A percentile compares a stretch with the other conserved stretches of the same genome.
phyloP scores from a whole-genome alignment of 345 rosid genomes.

The Rhodomyrtus tomentosa region DNA sequence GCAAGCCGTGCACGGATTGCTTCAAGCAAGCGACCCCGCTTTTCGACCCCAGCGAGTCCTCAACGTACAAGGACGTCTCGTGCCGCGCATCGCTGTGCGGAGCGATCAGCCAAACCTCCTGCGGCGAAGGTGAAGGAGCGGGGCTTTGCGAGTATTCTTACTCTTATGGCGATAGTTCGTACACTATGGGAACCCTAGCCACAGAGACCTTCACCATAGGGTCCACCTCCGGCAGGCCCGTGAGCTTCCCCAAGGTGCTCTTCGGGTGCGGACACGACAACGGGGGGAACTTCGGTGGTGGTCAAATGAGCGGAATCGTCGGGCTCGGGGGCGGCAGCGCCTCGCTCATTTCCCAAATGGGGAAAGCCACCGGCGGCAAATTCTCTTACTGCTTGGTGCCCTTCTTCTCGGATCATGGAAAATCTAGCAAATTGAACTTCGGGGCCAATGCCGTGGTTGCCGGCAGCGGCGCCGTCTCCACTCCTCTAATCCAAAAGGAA shows the following conservation, averaged over 20 bases:
- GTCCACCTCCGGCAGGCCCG: background rate
- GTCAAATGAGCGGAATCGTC: conserved; percentile 4
- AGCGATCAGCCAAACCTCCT: background rate
- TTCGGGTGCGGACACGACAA: conserved; percentile 21
- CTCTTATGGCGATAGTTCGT: background rate
- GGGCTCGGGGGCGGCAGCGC: conserved; percentile 11
- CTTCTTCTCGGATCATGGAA: background rate
- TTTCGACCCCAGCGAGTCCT: conserved; percentile 7
- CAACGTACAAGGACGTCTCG: background rate
- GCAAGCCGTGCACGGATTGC: conserved; percentile 18
- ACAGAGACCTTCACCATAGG: conserved; percentile 7
- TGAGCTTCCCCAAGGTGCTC: background rate
- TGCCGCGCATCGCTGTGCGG: conserved; percentile 1
- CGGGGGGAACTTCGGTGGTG: background rate
- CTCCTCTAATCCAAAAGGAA: conserved; percentile 19
- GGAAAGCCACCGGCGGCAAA: conserved; percentile 12
- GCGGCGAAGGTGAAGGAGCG: background rate
- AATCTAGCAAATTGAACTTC: conserved; percentile 16
- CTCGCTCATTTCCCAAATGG: conserved; percentile 12
- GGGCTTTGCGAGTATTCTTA: background rate
- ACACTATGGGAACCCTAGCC: conserved; percentile 4
- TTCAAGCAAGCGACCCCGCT: conserved; percentile 9
- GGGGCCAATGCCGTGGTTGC: conserved; percentile 7
- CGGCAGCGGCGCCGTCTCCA: conserved; percentile 13
- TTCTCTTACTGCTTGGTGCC: conserved; percentile 60